These are phyloP conservation scores for Elaeis oleifera DNA, from an alignment of 202 grass and related monocot genomes.

Conservation along the genomic window DNA sequence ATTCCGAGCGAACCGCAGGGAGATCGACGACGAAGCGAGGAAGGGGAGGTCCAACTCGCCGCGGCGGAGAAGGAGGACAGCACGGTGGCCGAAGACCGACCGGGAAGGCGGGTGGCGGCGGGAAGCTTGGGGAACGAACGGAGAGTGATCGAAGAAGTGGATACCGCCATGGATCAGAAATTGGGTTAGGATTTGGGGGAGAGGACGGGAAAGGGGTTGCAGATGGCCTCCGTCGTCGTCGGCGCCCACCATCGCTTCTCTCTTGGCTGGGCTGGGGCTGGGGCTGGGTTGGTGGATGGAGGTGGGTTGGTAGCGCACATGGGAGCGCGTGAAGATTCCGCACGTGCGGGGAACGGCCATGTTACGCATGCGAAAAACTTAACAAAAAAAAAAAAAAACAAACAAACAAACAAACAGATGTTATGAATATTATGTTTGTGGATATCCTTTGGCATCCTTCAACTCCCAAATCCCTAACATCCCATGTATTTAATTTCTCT, in stretches of 20 bases:
- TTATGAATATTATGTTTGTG: too few species aligned
- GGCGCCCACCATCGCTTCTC: conserved; percentile 1
- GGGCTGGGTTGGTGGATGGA: conserved; percentile 1
- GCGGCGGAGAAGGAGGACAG: background rate
- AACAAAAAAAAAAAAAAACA: too few species aligned
- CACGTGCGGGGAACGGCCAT: conserved; percentile 14
- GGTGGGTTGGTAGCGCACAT: conserved; percentile 15
- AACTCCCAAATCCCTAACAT: too few species aligned
- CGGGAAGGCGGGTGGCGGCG: background rate
- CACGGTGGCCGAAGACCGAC: background rate
- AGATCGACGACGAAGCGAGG: background rate
- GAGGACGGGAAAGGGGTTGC: background rate
- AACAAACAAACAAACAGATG: too few species aligned
- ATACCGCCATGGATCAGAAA: conserved; percentile 6
- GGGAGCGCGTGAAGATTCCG: conserved; percentile 13
- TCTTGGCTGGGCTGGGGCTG: conserved; percentile 3
- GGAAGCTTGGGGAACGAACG: conserved; percentile 2
- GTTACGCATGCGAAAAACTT: background rate
- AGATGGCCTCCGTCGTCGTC: conserved; percentile 6
- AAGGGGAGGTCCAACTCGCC: background rate
- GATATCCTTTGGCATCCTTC: too few species aligned
- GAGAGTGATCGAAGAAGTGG: background rate
- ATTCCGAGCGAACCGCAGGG: conserved; percentile 1
- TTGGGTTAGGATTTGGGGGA: background rate
- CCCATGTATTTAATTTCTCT: too few species aligned